These are phyloP conservation scores for Lactifluus piperatus DNA, from an alignment of 768 basidiomycete species.

Conservation along the genomic window DNA sequence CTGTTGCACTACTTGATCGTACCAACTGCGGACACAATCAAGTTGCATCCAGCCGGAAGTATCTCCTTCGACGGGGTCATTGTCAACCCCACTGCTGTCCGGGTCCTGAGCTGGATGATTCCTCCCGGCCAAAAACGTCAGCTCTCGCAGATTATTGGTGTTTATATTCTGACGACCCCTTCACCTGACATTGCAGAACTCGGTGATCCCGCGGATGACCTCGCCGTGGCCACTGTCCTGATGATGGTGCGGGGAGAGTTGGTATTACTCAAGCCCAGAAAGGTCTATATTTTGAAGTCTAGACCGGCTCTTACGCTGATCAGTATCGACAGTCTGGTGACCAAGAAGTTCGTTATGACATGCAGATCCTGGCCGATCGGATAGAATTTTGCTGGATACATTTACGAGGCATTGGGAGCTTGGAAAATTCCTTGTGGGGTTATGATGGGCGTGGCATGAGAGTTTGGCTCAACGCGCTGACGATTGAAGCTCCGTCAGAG, in stretches of 20 bases:
- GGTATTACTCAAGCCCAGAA: constrained; percentile 80
- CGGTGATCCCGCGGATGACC: constrained; percentile 89
- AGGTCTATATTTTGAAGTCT: constrained; percentile 36
- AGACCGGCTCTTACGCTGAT: background rate
- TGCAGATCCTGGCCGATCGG: constrained; percentile 94
- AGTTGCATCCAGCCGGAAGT: constrained; percentile 85
- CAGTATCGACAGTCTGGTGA: constrained; percentile 52
- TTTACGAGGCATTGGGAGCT: constrained; percentile 80
- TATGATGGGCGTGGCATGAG: constrained; percentile 86
- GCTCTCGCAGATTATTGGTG: constrained; percentile 24
- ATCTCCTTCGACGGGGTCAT: constrained; percentile 93
- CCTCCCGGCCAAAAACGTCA: constrained; percentile 86
- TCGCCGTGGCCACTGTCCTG: constrained; percentile 88
- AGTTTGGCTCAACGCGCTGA: constrained; percentile 92
- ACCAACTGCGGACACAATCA: constrained; percentile 74
- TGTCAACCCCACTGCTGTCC: constrained; percentile 69
- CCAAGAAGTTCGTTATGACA: constrained; percentile 92
- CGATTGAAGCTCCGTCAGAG: constrained; percentile 55
- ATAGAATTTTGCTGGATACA: constrained; percentile 99
- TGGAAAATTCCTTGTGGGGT: constrained; percentile 97
- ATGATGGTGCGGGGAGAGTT: constrained; percentile 93
- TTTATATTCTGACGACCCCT: background rate
- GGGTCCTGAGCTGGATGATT: constrained; percentile 96
- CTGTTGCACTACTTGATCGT: constrained; percentile 87
- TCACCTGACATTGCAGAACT: constrained; percentile 49